These are phyloP conservation scores for Trichoderma harzianum DNA, from an alignment of 2,329 filamentous ascomycete species.

Conservation along the genomic window DNA sequence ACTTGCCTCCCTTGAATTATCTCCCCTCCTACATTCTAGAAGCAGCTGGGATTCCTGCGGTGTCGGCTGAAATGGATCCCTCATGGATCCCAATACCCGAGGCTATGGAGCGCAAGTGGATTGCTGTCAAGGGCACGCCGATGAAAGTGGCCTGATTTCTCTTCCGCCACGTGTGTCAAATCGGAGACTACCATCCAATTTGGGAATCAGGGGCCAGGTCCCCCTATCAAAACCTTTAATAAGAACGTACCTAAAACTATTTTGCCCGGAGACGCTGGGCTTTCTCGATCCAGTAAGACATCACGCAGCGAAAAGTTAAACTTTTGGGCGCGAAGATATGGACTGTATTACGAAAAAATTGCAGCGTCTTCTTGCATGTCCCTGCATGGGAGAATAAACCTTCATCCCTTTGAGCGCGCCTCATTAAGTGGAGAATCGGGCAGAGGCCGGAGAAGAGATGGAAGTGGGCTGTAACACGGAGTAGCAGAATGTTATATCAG, in stretches of 20 bases:
- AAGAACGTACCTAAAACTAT: not conserved
- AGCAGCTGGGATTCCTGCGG: not conserved
- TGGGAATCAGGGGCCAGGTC: not conserved
- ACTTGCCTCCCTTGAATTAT: not conserved
- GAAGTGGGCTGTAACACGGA: not conserved
- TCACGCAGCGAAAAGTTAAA: not conserved
- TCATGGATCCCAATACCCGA: conserved; percentile 1
- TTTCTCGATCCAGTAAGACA: not conserved
- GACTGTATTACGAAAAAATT: not conserved
- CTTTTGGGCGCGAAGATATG: not conserved
- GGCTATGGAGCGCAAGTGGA: not conserved
- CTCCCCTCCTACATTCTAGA: not conserved
- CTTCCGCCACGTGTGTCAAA: not conserved
- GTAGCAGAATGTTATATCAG: not conserved
- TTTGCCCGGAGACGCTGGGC: not conserved
- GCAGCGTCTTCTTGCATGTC: not conserved
- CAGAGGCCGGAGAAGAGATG: not conserved
- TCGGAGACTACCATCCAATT: not conserved
- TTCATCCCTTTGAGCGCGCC: not conserved
- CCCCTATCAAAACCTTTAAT: not conserved
- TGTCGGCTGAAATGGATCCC: conserved; percentile 12
- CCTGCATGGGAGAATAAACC: not conserved
- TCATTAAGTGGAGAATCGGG: not conserved
- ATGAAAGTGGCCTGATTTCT: conserved; percentile 12
- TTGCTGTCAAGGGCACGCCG: not conserved